phyloP scores from a whole-genome alignment of 106 monocot species.

The Xerophyta viscosa region DNA sequence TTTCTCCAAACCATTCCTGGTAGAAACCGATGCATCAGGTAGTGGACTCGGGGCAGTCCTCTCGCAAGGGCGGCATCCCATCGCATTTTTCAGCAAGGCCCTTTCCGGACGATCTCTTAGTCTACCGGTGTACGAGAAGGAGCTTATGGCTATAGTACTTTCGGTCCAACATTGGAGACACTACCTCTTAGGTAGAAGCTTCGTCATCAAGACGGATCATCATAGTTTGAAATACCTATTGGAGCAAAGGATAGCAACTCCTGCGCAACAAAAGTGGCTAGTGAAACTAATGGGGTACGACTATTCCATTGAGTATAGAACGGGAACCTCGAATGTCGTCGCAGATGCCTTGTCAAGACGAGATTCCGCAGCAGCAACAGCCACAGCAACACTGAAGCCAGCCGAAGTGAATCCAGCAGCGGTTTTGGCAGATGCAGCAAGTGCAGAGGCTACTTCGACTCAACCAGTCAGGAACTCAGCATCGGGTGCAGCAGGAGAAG shows the following conservation, averaged over 20 bases:
- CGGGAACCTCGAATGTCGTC: neutral
- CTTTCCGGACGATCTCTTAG: neutral
- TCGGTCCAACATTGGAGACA: neutral
- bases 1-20: neutral
- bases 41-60: neutral
- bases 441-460: no score
- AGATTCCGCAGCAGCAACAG: neutral
- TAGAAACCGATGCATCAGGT: neutral
- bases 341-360: slow-evolving; percentile 7
- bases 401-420: neutral
- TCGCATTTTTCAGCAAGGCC: neutral
- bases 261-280: neutral
- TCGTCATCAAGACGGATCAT: neutral
- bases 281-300: neutral
- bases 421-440: neutral
- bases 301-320: neutral
- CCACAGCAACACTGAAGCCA: neutral
- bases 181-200: neutral
- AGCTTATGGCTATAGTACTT: neutral
- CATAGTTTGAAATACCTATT: neutral
- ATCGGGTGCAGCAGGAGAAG: no score
- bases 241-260: neutral
- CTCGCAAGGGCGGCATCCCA: neutral
- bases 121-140: neutral
- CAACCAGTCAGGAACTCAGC: no score